These are phyloP conservation scores for Aspergillus olivimuriae DNA, from an alignment of 495 filamentous ascomycete species.

Conservation along the genomic window DNA sequence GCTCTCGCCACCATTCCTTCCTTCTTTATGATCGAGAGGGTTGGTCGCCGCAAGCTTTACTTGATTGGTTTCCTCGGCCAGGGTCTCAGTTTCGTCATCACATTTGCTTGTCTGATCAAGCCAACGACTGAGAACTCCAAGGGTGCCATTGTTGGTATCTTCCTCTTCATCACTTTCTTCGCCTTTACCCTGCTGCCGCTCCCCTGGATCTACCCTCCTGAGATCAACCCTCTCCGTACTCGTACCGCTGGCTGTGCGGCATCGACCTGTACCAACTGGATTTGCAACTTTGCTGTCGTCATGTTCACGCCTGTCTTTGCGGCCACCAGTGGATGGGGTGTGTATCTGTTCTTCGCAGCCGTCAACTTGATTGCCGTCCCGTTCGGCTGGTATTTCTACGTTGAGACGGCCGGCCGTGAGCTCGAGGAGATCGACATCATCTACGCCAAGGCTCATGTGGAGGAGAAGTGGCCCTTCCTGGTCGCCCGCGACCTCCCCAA, in stretches of 20 bases:
- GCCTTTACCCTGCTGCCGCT: constrained; percentile 55
- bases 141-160: constrained; percentile 61
- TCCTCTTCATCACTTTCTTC: constrained; percentile 63
- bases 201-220: constrained; percentile 48
- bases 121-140: constrained; percentile 44
- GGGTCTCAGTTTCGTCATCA: constrained; percentile 10
- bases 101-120: constrained; percentile 19
- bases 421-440: constrained; percentile 65
- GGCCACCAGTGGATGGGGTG: constrained; percentile 38
- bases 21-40: constrained; percentile 43
- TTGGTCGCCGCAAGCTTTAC: constrained; percentile 42
- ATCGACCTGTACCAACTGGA: constrained; percentile 2
- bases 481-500: constrained; percentile 27
- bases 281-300: constrained; percentile 48
- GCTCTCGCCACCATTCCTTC: constrained; percentile 29
- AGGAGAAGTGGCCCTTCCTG: constrained; percentile 28
- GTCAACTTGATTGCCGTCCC: constrained; percentile 63
- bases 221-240: constrained; percentile 65
- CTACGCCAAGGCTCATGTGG: constrained; percentile 33
- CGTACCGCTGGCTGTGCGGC: constrained; percentile 55
- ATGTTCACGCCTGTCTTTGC: constrained; percentile 48
- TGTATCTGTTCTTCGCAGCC: constrained; percentile 54
- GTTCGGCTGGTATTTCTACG: constrained; percentile 58
- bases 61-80: constrained; percentile 41
- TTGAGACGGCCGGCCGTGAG: constrained; percentile 58